Evolutionary conservation across 2,329 filamentous ascomycete genomes (phyloP), one percentile per base, ranked within the genome.

Genomic region (Epichloe amarillans): DNA sequence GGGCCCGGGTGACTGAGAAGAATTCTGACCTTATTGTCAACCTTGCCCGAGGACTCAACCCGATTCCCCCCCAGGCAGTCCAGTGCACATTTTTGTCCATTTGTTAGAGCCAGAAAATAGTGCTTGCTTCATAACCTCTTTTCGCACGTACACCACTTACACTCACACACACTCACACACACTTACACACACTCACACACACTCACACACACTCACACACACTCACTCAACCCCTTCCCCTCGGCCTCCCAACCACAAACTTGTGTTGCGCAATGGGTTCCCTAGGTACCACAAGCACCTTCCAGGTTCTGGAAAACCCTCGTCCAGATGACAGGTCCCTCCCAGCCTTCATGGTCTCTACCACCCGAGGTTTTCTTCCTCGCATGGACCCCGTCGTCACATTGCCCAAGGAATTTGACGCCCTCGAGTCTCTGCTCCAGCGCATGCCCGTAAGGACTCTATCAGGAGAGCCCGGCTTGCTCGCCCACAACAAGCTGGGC

Each of bases 281-380:
- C 53, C 58, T 72, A 50, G 57, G 60, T 41, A 58, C 61, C 52
- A 54, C 53, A 26, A 52, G 57, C 38, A 61, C 64, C 52, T 86
- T 86, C 64, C 68, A 73, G 50, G 77, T 87, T 66, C 72, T 87
- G 42, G 69, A 73, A 51, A 82, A 85, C 68, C 76, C 80, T 52
- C 72, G 68, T 62, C 79, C 81, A 1, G 66, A 80, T 53, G 80
- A 86, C 65, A 75, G 63, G 50, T 75, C 79, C 42, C 71, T 87
- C 30, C 82, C 82, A 5, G 80, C 84, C 58, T 90, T 90, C 72
- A 87, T 88, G 80, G 84, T 89, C 39, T 88, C 84, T 43, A 87
- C 80, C 21, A 77, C 79, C 4, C 74, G 84, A 52, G 86, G 86
- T 48, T 91, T 89, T 65, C 73, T 91, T 36, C 85, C 86, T 12